Base-by-base conservation (phyloP, 495 filamentous ascomycete genomes). In the Penicillium crystallinum region DNA sequence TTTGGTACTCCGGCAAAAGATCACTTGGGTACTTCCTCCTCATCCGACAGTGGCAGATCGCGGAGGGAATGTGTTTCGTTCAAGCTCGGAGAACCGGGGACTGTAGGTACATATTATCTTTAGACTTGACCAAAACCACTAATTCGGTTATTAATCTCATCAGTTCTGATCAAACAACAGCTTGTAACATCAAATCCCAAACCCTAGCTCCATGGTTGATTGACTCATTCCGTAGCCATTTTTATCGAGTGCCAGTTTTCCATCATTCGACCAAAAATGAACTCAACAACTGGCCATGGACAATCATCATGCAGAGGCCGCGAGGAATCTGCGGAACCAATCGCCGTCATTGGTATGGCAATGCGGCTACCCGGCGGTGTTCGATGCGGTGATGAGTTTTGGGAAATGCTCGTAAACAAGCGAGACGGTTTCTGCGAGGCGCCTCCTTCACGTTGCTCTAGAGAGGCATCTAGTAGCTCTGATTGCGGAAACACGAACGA, bases 301-400 rank as follows among this genome's bases (percentile, higher is more conserved):
- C 46, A 48, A 38, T 4, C 46, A 48, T 37, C 31, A 37, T 48
- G 46, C 46, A 48, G 46, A 29, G 9, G 6, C 34, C 6, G 4
- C n/a, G 23, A 17, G 33, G 34, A 38, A 2, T 37, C 22, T 6
- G n/a, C 23, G n/a, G 33, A 48, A 1, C 46, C 46, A 17, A 75
- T 81, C 19, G 77, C 77, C 17, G 73, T 81, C 35, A 57, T 69
- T 30, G 74, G 77, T 17, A 65, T 78, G 62, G 74, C 55, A 19
- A 55, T 77, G 52, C 65, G 72, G 17, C 65, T 81, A 15, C 77
- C 76, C 0, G 75, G 74, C 3, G 67, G 68, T 1, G 63, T 76
- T 17, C 53, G 44, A 6, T 56, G 45, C 31, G 56, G 48, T 6
- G 46, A 63, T 10, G 58, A 63, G 0, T 70, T 76, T 30, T 78